A percentile compares a stretch with the other conserved stretches of the same genome.
Conservation (phyloP, 2,329 filamentous ascomycete species). For the Fusarium papillatum region DNA sequence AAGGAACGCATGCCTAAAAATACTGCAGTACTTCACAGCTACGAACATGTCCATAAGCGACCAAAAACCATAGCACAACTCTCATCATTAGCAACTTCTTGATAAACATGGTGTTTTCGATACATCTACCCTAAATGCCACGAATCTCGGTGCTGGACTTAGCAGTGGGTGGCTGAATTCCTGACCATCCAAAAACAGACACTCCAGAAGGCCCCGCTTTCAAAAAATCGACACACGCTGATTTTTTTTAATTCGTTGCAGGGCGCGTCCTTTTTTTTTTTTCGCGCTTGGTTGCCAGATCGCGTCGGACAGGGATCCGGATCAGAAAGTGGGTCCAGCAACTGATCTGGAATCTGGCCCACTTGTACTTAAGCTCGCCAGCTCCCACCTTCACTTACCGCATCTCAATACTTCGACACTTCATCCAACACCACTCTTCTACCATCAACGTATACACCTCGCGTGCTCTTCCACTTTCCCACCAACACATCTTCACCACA, state of each 20-base stretch:
- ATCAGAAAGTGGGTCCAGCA: constrained; percentile 38
- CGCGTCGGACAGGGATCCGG: constrained; percentile 42
- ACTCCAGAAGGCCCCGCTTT: constrained; percentile 22
- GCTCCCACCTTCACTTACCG: constrained; percentile 42
- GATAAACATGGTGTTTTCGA: background rate
- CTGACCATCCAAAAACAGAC: constrained; percentile 2
- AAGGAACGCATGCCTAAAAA: background rate
- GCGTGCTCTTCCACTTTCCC: constrained; percentile 25
- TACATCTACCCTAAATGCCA: constrained; percentile 16
- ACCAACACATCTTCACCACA: constrained; percentile 22
- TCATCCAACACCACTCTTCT: constrained; percentile 27
- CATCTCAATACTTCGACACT: constrained; percentile 28
- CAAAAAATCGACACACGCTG: constrained; percentile 21
- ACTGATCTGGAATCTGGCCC: constrained; percentile 55
- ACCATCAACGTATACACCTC: constrained; percentile 21
- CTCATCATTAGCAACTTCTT: background rate
- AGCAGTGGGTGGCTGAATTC: background rate
- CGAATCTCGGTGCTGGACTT: background rate
- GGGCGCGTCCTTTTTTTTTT: constrained; percentile 12
- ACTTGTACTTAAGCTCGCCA: constrained; percentile 55
- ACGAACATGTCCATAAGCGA: background rate
- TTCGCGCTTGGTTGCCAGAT: constrained; percentile 32
- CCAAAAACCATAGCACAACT: background rate
- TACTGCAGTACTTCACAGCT: background rate
- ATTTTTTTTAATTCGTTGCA: constrained; percentile 39